Evolutionary conservation across 2,329 filamentous ascomycete species (phyloP).

Genomic region (Hypoxylon sp.): DNA sequence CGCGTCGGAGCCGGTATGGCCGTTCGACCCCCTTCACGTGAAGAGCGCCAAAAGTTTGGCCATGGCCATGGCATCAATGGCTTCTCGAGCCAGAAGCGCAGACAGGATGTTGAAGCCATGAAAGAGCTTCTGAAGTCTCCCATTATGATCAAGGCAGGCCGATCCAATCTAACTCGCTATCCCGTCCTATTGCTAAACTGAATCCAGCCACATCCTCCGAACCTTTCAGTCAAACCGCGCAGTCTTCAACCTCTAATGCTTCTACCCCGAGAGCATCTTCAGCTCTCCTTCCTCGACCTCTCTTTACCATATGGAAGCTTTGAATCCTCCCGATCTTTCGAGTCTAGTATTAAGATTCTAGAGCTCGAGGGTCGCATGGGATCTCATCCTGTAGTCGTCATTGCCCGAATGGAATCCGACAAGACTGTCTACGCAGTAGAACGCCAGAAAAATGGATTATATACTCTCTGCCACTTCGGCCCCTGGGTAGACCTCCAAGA

Average conservation of each 20-base stretch:
- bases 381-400: conserved; percentile 68
- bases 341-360: conserved; percentile 73
- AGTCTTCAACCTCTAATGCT: conserved; percentile 74
- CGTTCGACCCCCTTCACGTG: conserved; percentile 58
- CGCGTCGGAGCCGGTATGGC: conserved; percentile 60
- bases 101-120: conserved; percentile 61
- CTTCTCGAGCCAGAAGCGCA: conserved; percentile 55
- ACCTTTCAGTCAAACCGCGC: conserved; percentile 67
- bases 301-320: conserved; percentile 65
- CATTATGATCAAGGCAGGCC: conserved; percentile 67
- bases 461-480: conserved; percentile 78
- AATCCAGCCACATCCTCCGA: conserved; percentile 69
- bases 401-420: conserved; percentile 72
- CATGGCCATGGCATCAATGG: conserved; percentile 47
- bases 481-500: conserved; percentile 74
- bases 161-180: conserved; percentile 20
- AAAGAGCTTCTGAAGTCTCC: conserved; percentile 66
- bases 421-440: conserved; percentile 75
- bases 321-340: conserved; percentile 69
- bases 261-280: conserved; percentile 71
- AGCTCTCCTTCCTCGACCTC: conserved; percentile 74
- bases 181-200: conserved; percentile 28
- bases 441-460: conserved; percentile 72
- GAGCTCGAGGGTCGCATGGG: conserved; percentile 74
- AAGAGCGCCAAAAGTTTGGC: conserved; percentile 58